Conservation (phyloP, 768 basidiomycete genomes). For the Russula sp. region DNA sequence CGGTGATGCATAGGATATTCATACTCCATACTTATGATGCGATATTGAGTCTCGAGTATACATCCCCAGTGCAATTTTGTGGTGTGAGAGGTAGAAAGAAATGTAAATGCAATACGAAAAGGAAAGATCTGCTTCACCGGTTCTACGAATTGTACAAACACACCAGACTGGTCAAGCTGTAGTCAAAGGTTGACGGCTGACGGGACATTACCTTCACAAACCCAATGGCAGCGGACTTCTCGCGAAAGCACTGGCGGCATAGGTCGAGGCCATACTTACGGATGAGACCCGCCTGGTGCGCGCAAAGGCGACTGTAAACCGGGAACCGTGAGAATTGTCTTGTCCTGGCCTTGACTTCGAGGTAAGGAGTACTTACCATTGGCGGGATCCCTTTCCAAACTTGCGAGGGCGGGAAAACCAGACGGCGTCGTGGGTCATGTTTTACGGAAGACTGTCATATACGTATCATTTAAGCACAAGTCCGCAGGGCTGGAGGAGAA, state of each 20-base stretch:
- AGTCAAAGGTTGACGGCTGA: not conserved
- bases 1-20: not conserved
- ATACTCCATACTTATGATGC: constrained; percentile 2
- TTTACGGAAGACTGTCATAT: constrained; percentile 23
- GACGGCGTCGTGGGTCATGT: constrained; percentile 97
- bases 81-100: not conserved
- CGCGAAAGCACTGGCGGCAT: constrained; percentile 98
- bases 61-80: constrained; percentile 6
- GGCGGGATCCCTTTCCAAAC: constrained; percentile 91
- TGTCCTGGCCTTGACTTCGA: not conserved
- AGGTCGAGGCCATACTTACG: constrained; percentile 96
- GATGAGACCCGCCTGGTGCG: constrained; percentile 96
- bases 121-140: constrained; percentile 4
- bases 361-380: constrained; percentile 55
- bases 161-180: not conserved
- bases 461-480: constrained; percentile 1
- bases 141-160: constrained; percentile 1
- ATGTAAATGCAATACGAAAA: not conserved
- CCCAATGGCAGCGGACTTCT: constrained; percentile 88
- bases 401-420: constrained; percentile 97
- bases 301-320: constrained; percentile 75
- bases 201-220: constrained; percentile 73
- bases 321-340: not conserved
- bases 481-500: constrained; percentile 3
- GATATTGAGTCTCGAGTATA: constrained; percentile 3